A percentile compares a stretch with the other conserved stretches of the same genome.
phyloP scores from a whole-genome alignment of 306 rosid species.

The Quercus variabilis region DNA sequence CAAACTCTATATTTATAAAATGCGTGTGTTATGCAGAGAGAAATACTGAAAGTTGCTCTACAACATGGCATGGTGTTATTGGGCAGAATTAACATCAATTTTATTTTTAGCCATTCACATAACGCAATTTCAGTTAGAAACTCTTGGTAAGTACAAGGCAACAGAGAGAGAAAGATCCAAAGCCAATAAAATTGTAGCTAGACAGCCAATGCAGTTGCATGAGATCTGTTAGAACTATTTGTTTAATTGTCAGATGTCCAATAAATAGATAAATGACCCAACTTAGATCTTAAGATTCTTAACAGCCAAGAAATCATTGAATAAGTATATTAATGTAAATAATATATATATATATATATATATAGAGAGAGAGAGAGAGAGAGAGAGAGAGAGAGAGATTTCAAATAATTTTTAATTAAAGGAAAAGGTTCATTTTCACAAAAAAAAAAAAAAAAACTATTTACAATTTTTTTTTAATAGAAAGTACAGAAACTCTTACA shows the following conservation, averaged over 20 bases:
- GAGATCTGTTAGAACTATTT: not conserved
- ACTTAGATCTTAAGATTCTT: too few species aligned
- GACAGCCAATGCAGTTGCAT: slow-evolving; percentile 15
- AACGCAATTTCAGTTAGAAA: slow-evolving; percentile 20
- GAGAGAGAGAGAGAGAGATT: too few species aligned
- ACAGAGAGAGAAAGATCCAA: slow-evolving; percentile 15
- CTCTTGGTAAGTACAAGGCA: slow-evolving; percentile 3
- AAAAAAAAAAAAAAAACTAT: too few species aligned
- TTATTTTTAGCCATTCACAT: slow-evolving; percentile 8
- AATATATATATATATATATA: too few species aligned
- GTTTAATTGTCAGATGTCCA: too few species aligned
- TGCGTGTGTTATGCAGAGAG: not conserved
- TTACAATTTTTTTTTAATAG: too few species aligned
- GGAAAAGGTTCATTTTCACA: too few species aligned
- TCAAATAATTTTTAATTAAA: too few species aligned
- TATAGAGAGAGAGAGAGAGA: too few species aligned
- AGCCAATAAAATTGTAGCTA: slow-evolving; percentile 23
- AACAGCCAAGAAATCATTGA: not conserved
- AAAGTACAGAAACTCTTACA: too few species aligned
- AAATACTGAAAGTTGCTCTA: not conserved
- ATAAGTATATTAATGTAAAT: too few species aligned
- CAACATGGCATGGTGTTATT: slow-evolving; percentile 11
- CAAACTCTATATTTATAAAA: not conserved
- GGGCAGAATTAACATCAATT: slow-evolving; percentile 3
- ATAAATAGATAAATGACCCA: too few species aligned